phyloP scores from a whole-genome alignment of 2,329 filamentous ascomycete species.

The Arthrobotrys conoides region DNA sequence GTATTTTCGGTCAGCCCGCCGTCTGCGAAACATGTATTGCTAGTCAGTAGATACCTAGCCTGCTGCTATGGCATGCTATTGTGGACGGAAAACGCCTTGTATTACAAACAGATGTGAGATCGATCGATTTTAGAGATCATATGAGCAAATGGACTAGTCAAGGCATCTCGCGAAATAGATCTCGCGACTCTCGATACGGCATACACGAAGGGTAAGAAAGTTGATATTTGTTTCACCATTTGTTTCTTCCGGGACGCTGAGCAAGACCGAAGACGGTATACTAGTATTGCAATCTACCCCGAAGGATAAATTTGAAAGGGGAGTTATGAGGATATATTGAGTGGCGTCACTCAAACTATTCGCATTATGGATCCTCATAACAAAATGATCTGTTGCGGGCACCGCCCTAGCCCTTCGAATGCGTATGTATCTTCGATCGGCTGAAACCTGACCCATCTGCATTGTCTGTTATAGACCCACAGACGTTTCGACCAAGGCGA shows the following conservation, averaged over 20 bases:
- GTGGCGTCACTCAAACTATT: slow-evolving; percentile 38
- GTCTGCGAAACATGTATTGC: neutral
- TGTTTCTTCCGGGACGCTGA: slow-evolving; percentile 44
- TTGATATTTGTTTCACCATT: slow-evolving; percentile 47
- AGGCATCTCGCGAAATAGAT: slow-evolving; percentile 23
- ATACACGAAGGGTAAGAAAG: slow-evolving; percentile 14
- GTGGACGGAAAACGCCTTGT: slow-evolving; percentile 13
- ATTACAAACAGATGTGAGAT: slow-evolving; percentile 9
- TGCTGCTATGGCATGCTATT: slow-evolving; percentile 10
- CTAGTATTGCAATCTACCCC: slow-evolving; percentile 13
- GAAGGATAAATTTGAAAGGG: slow-evolving; percentile 38
- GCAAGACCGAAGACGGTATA: neutral
- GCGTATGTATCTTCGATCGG: slow-evolving; percentile 43
- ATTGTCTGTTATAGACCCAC: slow-evolving; percentile 55
- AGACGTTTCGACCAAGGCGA: slow-evolving; percentile 41
- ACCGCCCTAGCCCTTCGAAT: slow-evolving; percentile 37
- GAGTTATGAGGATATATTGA: slow-evolving; percentile 25
- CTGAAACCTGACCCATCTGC: slow-evolving; percentile 51
- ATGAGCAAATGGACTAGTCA: slow-evolving; percentile 6
- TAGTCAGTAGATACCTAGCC: neutral
- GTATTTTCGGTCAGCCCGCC: slow-evolving; percentile 11
- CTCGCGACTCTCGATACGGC: neutral
- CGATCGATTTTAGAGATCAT: slow-evolving; percentile 13
- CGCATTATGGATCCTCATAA: slow-evolving; percentile 27
- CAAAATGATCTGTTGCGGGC: slow-evolving; percentile 16